Evolutionary conservation across 208 protist genomes (phyloP), one percentile per base, ranked within the genome.

Genomic region (Tritrichomonas foetus): DNA sequence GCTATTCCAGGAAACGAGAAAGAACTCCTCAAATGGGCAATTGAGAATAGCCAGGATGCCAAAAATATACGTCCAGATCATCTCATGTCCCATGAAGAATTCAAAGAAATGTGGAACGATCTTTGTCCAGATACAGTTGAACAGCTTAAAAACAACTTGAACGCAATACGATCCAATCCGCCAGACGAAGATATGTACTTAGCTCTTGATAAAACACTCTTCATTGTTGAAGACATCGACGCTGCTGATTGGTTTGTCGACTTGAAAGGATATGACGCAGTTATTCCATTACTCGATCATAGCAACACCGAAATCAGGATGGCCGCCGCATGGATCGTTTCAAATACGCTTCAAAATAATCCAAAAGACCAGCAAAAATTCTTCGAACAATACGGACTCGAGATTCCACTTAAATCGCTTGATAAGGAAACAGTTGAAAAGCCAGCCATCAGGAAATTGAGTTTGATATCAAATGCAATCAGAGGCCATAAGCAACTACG

Each of bases 311-410:
- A 82, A 50, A 50, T 36, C 1, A 25, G 74, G n/a, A 82, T 82
- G 74, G 74, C 74, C 8, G 74, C 74, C 11, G 74, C 74, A 50
- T 82, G 74, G 74, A 82, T 82, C 50, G 50, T 82, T 50, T 47
- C 74, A 49, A 82, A 82, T 53, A 36, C 41, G 14, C 41, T 82
- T n/a, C 74, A 82, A 82, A 82, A 82, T 53, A 82, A 82, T 53
- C 74, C 74, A 53, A 82, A 82, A 44, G 74, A 47, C n/a, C 74
- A 82, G 22, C n/a, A 82, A 22, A 82, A 82, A 36, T 82, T 82
- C 74, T 20, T 50, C 11, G 41, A 82, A 36, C n/a, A 82, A 41
- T n/a, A 50, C 20, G 74, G 74, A n/a, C 47, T 82, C 41, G n/a
- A 82, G 41, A 47, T n/a, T 25, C 27, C 50, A 11, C 33, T 82